Evolutionary conservation across 2,329 filamentous ascomycete species (phyloP), one percentile per base, ranked within the genome.

Genomic region (Phoma herbarum): DNA sequence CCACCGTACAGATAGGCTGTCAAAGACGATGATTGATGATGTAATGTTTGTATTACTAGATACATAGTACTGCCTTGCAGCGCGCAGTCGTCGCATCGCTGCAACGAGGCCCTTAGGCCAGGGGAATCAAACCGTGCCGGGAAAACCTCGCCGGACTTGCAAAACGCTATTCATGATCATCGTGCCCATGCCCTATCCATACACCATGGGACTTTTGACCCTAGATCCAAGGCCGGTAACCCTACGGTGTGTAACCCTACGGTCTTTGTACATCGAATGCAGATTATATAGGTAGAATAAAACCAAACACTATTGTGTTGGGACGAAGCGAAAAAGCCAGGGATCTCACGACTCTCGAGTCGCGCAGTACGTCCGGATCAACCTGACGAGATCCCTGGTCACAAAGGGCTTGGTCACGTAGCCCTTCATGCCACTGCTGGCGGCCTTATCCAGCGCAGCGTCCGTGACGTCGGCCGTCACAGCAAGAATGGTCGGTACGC

Each of bases 391-490:
- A 73, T 89, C 87, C 54, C 82, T 75, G 54, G 88, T 77, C 70
- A 87, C 87, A 72, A 87, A 89, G 8, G 87, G 88, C 70, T 90
- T 90, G 37, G 86, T 88, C 81, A 90, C 85, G 66, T 88, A 88
- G 2, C 87, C 87, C 70, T 85, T 86, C 82, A 90, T 90, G 35
- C 87, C 88, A 6, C 85, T 86, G 66, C 82, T 81, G 7, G 82
- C 85, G 16, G 86, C 87, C 50, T 85, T 81, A 53, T 84, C 82
- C 52, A 89, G 78, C 9, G 87, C 86, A 44, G 84, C 84, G 58
- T 88, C 86, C 2, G 87, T 90, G 11, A 88, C 86, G 69, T 90
- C 88, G 9, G 88, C 88, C 39, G 85, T 89, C 51, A 90, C 87
- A 2, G 88, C 88, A 26, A 90, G 78, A 35, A 90, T 77, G 31